Evolutionary conservation across 306 rosid species (phyloP).

Genomic region (Oxytropis ochrocephala): DNA sequence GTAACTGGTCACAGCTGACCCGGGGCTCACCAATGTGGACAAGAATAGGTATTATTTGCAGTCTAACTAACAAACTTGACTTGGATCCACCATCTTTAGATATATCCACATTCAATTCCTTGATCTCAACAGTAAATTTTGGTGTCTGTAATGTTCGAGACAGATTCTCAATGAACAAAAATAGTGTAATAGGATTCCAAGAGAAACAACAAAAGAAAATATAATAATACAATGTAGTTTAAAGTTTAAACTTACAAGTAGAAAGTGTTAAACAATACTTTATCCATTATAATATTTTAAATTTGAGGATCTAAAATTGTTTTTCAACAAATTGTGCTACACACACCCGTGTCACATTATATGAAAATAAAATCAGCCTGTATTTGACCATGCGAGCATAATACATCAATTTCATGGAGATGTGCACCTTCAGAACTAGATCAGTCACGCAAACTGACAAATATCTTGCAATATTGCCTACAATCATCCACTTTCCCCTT

Average conservation of each 20-base stretch:
- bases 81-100: conserved; percentile 69
- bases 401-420: conserved; percentile 3
- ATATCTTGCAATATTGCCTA: conserved; percentile 82
- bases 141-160: conserved; percentile 65
- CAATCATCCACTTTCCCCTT: conserved; percentile 91
- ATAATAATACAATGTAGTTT: conserved; percentile 5
- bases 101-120: conserved; percentile 76
- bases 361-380: conserved; percentile 6
- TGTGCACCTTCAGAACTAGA: conserved; percentile 80
- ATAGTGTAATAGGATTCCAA: conserved; percentile 9
- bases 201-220: conserved; percentile 12
- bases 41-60: conserved; percentile 62
- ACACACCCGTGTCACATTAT: neutral
- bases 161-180: conserved; percentile 24
- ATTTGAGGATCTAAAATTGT: conserved; percentile 11
- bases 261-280: neutral
- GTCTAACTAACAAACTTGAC: conserved; percentile 72
- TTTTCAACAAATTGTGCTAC: neutral
- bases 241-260: conserved; percentile 3
- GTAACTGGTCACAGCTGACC: conserved; percentile 52
- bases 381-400: conserved; percentile 5
- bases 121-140: conserved; percentile 69
- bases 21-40: conserved; percentile 77
- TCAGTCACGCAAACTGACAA: conserved; percentile 84
- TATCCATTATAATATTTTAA: conserved; percentile 11